Percentiles rank a stretch among this genome's conserved stretches.
phyloP scores from a whole-genome alignment of 2,329 filamentous ascomycete genomes.

The Claviceps sorghi region DNA sequence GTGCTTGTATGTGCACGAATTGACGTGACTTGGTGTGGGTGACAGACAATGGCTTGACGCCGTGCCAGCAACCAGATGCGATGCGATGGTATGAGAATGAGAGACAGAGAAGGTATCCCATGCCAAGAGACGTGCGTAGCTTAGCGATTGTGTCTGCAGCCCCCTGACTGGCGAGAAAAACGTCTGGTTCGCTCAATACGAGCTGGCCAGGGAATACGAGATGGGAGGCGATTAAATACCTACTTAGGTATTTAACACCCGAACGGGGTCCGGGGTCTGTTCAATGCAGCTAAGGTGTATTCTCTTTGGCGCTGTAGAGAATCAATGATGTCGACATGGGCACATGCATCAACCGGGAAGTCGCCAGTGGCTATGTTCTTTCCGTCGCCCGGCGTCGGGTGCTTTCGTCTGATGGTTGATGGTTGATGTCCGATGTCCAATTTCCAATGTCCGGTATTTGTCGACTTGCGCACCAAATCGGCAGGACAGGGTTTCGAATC shows the following conservation, averaged over 20 bases:
- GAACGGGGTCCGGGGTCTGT: not conserved
- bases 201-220: constrained; percentile 5
- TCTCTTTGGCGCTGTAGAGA: not conserved
- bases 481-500: not conserved
- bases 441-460: not conserved
- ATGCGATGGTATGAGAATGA: not conserved
- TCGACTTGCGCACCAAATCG: not conserved
- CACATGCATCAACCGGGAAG: not conserved
- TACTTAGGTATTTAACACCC: not conserved
- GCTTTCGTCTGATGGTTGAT: not conserved
- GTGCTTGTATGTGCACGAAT: not conserved
- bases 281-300: not conserved
- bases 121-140: not conserved
- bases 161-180: not conserved
- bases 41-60: constrained; percentile 1
- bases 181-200: not conserved
- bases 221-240: constrained; percentile 1
- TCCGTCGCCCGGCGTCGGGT: not conserved
- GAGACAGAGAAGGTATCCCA: not conserved
- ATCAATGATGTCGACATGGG: not conserved
- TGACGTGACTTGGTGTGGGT: not conserved
- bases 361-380: not conserved
- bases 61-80: not conserved
- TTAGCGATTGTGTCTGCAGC: not conserved
- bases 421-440: not conserved